Conservation (phyloP, 2,329 filamentous ascomycete species). For the Nothopassalora personata region DNA sequence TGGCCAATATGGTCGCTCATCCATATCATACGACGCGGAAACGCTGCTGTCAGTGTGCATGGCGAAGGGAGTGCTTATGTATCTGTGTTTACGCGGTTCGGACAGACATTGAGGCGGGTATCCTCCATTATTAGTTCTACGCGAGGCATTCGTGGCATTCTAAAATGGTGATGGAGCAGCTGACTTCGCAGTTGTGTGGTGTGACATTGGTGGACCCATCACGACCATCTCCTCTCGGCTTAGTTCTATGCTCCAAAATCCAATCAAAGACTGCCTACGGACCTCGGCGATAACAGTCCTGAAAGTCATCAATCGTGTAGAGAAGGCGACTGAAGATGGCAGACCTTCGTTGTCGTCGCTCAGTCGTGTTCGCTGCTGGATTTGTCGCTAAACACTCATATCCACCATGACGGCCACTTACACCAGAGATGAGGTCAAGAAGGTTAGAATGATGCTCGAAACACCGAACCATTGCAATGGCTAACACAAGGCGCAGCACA, state of each 20-base stretch:
- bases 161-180: background rate
- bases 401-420: constrained; percentile 21
- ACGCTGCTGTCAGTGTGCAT: background rate
- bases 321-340: background rate
- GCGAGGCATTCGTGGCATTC: too few species aligned
- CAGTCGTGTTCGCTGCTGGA: background rate
- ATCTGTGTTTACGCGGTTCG: background rate
- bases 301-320: background rate
- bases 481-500: constrained; percentile 49
- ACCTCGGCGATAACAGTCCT: background rate
- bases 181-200: background rate
- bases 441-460: constrained; percentile 8
- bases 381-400: background rate
- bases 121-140: too few species aligned
- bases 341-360: background rate
- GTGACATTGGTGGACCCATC: background rate
- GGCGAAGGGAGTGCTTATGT: background rate
- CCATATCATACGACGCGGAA: background rate
- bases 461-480: background rate
- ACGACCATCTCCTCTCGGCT: background rate
- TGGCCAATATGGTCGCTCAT: background rate
- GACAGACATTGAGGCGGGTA: background rate
- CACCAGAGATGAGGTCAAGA: constrained; percentile 29
- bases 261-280: background rate
- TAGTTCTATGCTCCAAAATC: background rate